phyloP scores from a whole-genome alignment of 2,329 filamentous ascomycete species.

The Verticillium zaregamsianum region DNA sequence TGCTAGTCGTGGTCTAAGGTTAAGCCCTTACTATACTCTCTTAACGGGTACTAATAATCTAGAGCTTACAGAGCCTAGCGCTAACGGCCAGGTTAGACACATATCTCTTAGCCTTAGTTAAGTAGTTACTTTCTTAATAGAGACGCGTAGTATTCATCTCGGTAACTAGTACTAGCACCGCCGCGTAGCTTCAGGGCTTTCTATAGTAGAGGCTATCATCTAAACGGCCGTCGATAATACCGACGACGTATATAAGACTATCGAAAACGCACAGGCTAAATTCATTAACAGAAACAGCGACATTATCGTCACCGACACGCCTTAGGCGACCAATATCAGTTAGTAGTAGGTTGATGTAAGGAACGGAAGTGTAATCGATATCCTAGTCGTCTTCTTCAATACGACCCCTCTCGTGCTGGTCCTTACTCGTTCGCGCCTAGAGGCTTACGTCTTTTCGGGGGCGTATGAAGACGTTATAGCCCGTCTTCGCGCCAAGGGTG shows the following conservation, averaged over 20 bases:
- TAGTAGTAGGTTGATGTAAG: constrained; percentile 20
- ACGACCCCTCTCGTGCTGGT: constrained; percentile 19
- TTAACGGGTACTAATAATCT: constrained; percentile 10
- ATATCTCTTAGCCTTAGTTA: constrained; percentile 20
- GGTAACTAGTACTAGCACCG: constrained; percentile 26
- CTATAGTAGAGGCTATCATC: constrained; percentile 17
- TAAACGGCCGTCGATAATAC: constrained; percentile 19
- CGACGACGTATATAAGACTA: constrained; percentile 10
- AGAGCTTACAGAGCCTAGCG: constrained; percentile 15
- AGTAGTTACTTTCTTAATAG: constrained; percentile 19
- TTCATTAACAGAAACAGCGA: constrained; percentile 16
- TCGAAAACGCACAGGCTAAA: constrained; percentile 17
- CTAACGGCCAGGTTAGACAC: constrained; percentile 17
- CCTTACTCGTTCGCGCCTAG: constrained; percentile 19
- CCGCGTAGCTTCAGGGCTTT: constrained; percentile 20
- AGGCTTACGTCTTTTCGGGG: constrained; percentile 21
- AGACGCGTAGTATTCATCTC: constrained; percentile 22
- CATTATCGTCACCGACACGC: constrained; percentile 18
- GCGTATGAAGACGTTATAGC: constrained; percentile 19
- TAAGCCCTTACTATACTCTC: constrained; percentile 3
- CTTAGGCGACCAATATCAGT: constrained; percentile 12
- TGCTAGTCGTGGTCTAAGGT: constrained; percentile 1
- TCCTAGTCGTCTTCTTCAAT: constrained; percentile 16
- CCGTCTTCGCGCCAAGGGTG: constrained; percentile 15
- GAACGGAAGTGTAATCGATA: constrained; percentile 17